phyloP scores from a whole-genome alignment of 23 red algal genomes.

The Agarophyton chilense region DNA sequence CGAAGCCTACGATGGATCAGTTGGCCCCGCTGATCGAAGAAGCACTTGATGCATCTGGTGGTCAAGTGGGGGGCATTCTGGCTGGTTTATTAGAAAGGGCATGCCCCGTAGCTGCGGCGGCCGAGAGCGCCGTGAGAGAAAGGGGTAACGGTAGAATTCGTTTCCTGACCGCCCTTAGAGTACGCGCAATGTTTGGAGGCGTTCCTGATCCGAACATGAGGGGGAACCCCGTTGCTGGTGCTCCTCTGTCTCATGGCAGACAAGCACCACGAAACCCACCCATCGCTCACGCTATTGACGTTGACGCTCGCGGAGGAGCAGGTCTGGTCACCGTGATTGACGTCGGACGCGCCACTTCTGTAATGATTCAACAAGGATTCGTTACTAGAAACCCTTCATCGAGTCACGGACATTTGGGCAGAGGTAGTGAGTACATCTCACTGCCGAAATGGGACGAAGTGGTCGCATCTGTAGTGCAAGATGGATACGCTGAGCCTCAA shows the following conservation, averaged over 20 bases:
- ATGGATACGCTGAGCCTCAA: constrained; percentile 58
- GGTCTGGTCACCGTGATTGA: constrained; percentile 79
- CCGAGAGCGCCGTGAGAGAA: constrained; percentile 71
- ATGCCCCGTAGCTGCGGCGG: constrained; percentile 74
- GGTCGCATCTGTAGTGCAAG: constrained; percentile 30
- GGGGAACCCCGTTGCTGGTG: background rate
- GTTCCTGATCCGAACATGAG: background rate
- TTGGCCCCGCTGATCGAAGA: constrained; percentile 81
- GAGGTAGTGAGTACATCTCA: constrained; percentile 60
- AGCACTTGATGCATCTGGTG: constrained; percentile 79
- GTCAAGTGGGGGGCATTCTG: constrained; percentile 66
- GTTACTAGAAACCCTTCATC: constrained; percentile 23
- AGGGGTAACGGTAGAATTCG: constrained; percentile 60
- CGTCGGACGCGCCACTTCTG: constrained; percentile 77
- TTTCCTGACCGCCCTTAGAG: constrained; percentile 78
- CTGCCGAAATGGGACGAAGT: constrained; percentile 68
- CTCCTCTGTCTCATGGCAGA: background rate
- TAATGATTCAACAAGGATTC: constrained; percentile 78
- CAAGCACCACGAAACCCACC: background rate
- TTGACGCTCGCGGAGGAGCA: constrained; percentile 65
- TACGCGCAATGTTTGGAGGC: constrained; percentile 70
- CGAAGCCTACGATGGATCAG: constrained; percentile 54
- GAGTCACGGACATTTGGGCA: background rate
- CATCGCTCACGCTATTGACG: constrained; percentile 71
- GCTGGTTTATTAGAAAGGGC: constrained; percentile 81